Base-by-base conservation (phyloP, 441 rosid genomes). In the Populus hybrid region DNA sequence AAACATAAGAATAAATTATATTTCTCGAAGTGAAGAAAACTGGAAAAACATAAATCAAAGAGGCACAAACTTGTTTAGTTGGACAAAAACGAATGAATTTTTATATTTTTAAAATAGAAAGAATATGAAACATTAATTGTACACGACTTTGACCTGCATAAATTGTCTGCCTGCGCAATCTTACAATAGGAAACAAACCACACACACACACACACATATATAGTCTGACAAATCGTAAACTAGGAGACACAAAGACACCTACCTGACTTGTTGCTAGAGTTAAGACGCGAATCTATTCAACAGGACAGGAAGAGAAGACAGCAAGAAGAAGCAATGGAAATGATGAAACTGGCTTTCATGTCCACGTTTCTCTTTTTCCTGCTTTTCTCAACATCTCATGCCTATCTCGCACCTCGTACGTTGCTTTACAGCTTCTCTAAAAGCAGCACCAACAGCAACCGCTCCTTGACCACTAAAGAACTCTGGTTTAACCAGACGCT, bases 401-500 rank as follows among this genome's bases (percentile, higher is more conserved):
- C 85, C 70, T 77, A 87, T 46, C 26, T 81, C 57, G 70, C 84
- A 18, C 86, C 87, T 74, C 88, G 88, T 54, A 64, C 82, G 68
- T 21, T 87, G 57, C 77, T 84, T 70, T 71, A 87, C 83, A 85
- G 84, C 8, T 83, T 87, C 34, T 77, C 90, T 2, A 82, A 8
- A 73, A 76, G 74, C 74, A 76, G 34, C 75, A 78, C 80, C 57
- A 76, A 46, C 57, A 14, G 73, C 74, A 77, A 50, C 75, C 76
- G 80, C 42, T 93, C 84, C 86, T 91, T 93, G 88, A 95, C 95
- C 72, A 88, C 87, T 4, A 59, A 88, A 46, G 93, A 86, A 77
- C 92, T 83, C 81, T 95, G 96, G 98, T 86, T 93, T 84, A 83
- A 87, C 81, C 99, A 95, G 83, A 93, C 87, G 83, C 91, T 93